Percentiles rank a stretch among this genome's conserved stretches.
Evolutionary conservation across 2,329 filamentous ascomycete genomes (phyloP).

Genomic region (Trichoderma atrobrunneum): DNA sequence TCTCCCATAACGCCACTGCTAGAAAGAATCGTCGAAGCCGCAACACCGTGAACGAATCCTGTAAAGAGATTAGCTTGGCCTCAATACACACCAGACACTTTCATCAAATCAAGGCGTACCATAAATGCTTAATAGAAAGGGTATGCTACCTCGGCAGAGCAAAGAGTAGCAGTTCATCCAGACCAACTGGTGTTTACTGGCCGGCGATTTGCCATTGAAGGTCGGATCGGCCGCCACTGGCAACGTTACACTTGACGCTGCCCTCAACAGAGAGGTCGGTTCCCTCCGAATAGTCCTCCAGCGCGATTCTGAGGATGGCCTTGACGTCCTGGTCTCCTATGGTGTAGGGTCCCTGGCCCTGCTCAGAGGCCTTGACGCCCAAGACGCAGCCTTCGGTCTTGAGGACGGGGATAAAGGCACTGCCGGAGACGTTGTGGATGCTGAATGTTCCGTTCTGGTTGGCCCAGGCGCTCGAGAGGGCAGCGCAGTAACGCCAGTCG

Average conservation of each 20-base stretch:
- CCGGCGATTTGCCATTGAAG: constrained; percentile 26
- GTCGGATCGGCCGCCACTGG: constrained; percentile 20
- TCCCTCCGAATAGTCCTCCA: constrained; percentile 24
- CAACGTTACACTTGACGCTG: constrained; percentile 23
- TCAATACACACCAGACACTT: not conserved
- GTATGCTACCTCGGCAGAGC: not conserved
- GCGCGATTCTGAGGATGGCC: constrained; percentile 24
- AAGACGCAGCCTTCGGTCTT: constrained; percentile 29
- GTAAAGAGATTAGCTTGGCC: not conserved
- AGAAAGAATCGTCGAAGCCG: not conserved
- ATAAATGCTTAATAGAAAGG: not conserved
- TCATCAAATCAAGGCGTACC: not conserved
- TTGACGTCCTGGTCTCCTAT: constrained; percentile 28
- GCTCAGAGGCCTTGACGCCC: constrained; percentile 26
- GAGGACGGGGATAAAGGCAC: constrained; percentile 26
- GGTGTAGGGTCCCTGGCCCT: constrained; percentile 22
- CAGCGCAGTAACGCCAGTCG: constrained; percentile 32
- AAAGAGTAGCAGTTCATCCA: not conserved
- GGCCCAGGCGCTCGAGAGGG: constrained; percentile 32
- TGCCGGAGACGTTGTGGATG: constrained; percentile 23
- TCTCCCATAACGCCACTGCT: not conserved
- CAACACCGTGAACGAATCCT: not conserved
- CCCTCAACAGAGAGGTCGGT: constrained; percentile 25
- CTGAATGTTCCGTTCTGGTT: constrained; percentile 32
- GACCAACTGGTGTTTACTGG: not conserved